Evolutionary conservation across 305 asterid genomes (phyloP).

Genomic region (Lippia alba): DNA sequence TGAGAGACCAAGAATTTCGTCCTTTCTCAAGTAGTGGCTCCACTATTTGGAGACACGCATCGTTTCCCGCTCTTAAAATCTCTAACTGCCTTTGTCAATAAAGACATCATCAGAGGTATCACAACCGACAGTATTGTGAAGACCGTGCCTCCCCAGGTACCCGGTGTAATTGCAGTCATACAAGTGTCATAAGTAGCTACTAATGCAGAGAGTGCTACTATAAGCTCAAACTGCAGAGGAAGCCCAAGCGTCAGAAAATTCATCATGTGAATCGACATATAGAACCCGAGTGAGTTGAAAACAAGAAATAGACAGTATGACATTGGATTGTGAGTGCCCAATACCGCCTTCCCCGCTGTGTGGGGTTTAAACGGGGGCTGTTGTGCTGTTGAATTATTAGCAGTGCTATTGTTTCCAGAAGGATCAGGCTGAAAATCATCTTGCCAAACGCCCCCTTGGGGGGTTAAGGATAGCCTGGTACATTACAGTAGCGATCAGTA

Average conservation of each 20-base stretch:
- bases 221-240: slow-evolving; percentile 45
- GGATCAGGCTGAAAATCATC: slow-evolving; percentile 43
- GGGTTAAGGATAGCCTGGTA: slow-evolving; percentile 62
- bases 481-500: slow-evolving; percentile 47
- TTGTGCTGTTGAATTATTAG: neutral
- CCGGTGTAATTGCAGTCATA: slow-evolving; percentile 31
- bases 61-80: slow-evolving; percentile 23
- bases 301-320: slow-evolving; percentile 45
- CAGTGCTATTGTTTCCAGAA: neutral
- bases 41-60: neutral
- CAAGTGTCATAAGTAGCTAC: slow-evolving; percentile 36
- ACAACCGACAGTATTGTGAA: slow-evolving; percentile 23
- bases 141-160: neutral
- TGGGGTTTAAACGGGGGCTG: slow-evolving; percentile 20
- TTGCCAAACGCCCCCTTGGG: slow-evolving; percentile 74
- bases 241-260: slow-evolving; percentile 39
- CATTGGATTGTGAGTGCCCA: slow-evolving; percentile 38
- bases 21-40: slow-evolving; percentile 16
- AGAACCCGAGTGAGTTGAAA: slow-evolving; percentile 55
- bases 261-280: slow-evolving; percentile 50
- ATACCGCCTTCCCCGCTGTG: slow-evolving; percentile 48
- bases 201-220: slow-evolving; percentile 37
- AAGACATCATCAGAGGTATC: slow-evolving; percentile 27
- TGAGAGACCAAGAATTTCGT: neutral
- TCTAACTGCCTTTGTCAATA: slow-evolving; percentile 23